Evolutionary conservation across 208 protist species (phyloP).

Genomic region (Trichomonas vaginalis): DNA sequence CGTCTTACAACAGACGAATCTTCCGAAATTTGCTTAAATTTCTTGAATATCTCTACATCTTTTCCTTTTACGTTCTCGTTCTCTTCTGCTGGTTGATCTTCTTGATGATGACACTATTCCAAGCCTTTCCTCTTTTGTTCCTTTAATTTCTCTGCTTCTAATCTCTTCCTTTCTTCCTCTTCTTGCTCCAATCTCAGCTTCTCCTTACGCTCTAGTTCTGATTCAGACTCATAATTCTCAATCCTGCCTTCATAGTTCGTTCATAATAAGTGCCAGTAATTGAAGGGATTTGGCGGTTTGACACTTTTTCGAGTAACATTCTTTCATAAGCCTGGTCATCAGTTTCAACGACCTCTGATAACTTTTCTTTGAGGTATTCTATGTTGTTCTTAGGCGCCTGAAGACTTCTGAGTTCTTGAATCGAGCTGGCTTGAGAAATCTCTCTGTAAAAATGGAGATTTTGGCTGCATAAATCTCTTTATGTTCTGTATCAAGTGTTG

Average conservation of each 20-base stretch:
- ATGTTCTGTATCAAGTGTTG: neutral
- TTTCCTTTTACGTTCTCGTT: neutral
- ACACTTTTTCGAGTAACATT: neutral
- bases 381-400: neutral
- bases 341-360: neutral
- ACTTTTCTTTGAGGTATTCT: neutral
- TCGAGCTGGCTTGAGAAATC: neutral
- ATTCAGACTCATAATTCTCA: neutral
- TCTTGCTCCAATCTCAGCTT: neutral
- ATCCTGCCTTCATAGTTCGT: neutral
- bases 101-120: neutral
- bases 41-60: neutral
- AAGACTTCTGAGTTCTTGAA: neutral
- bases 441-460: neutral
- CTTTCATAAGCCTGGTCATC: neutral
- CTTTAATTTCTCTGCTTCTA: neutral
- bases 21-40: neutral
- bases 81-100: neutral
- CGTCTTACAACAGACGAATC: neutral
- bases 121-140: neutral
- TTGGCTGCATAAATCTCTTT: neutral
- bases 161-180: neutral
- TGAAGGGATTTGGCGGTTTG: neutral
- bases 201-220: neutral
- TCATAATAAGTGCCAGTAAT: neutral